Evolutionary conservation across 2,329 filamentous ascomycete species (phyloP).

Genomic region (Ilyonectria mors-panacis): DNA sequence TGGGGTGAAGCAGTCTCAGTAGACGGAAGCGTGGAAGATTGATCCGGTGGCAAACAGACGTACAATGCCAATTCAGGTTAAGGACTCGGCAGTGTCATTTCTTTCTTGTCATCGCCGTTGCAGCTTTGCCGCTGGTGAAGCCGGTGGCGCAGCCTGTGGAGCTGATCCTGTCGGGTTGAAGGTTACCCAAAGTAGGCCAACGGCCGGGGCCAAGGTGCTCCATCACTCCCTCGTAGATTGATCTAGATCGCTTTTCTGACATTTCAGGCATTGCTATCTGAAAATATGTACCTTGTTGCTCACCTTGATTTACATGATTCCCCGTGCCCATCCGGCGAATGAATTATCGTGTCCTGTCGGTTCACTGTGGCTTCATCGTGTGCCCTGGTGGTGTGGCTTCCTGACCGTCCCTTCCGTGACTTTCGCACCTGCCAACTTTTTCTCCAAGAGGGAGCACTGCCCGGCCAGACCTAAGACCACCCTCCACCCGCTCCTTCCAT

Average conservation of each 20-base stretch:
- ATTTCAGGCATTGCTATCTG: neutral
- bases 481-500: neutral
- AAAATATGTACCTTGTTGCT: too few species aligned
- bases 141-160: conserved; percentile 30
- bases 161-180: conserved; percentile 22
- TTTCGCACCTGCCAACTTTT: conserved; percentile 1
- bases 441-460: neutral
- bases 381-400: conserved; percentile 15
- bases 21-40: neutral
- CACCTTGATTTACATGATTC: neutral
- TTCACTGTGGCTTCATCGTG: conserved; percentile 6
- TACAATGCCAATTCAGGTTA: neutral
- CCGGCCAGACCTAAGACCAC: conserved; percentile 13
- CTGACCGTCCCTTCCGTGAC: conserved; percentile 12
- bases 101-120: neutral
- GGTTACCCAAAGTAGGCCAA: conserved; percentile 15
- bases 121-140: conserved; percentile 13
- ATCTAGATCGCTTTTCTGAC: conserved; percentile 3
- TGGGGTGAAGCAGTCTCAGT: neutral
- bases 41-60: neutral
- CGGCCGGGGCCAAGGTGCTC: conserved; percentile 4
- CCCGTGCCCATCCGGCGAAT: neutral
- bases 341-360: neutral
- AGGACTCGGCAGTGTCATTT: neutral
- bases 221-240: conserved; percentile 15